Evolutionary conservation across 164 flowering plant genomes (phyloP), one percentile per base, ranked within the genome.

Genomic region (Akebia trifoliata): DNA sequence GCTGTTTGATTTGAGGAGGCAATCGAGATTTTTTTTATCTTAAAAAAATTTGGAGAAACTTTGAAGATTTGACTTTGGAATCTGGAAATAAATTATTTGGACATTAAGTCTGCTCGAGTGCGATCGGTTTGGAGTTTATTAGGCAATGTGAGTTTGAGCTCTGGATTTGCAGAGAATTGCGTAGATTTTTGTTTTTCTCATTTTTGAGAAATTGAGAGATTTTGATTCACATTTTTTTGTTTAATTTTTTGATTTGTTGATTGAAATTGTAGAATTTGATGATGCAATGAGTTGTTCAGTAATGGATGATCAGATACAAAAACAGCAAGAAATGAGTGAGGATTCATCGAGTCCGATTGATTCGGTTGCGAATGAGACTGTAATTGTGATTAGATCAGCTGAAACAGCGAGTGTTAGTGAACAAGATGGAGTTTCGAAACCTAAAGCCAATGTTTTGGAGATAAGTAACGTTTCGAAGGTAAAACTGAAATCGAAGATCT

Each of bases 391-490:
- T 0, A 36, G 56, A 28, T 6, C 59, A 2, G 57, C 22, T 28
- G 73, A 69, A 29, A 53, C 38, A 20, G 64, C 29, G 6, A 8
- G 30, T 56, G 60, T 46, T 47, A 38, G 47, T 8, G 66, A 28
- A 28, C 57, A 56, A 36, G 44, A 47, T 57, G 17, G 31, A 12
- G 47, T 26, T 24, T 25, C 20, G 17, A 61, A 44, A 43, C 35
- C 53, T 17, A 56, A 65, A 52, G 57, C n/a, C 4, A 29, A 35
- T 47, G 69, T 44, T 0, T 30, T 57, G 46, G 66, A 38, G 44
- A 47, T 50, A 38, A 62, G 65, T 50, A 69, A 73, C 39, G 56
- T 51, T 17, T 42, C 42, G 0, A 56, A 20, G 45, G 72, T 66
- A 42, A 66, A 50, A 40, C 48, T 45, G 25, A 65, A 65, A 32